Base-by-base conservation (phyloP, 305 asterid species). In the Striga hermonthica region DNA sequence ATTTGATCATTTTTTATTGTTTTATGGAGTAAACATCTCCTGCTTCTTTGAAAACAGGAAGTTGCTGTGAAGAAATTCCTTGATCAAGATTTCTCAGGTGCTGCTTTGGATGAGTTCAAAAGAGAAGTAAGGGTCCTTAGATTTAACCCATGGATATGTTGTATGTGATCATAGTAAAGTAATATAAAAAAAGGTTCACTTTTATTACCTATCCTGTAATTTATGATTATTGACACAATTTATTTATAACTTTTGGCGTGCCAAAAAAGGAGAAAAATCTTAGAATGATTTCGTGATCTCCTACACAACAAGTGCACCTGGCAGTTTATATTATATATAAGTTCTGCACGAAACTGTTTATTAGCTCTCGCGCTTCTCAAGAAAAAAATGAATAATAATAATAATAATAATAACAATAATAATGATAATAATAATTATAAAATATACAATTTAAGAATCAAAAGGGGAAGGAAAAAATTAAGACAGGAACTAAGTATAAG, bases 51-150 rank as follows among this genome's bases (percentile, higher is more conserved):
- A 58, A 62, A 22, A 67, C 79, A 94, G 99, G 98, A 94, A 76
- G 99, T 94, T 72, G 99, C 99, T 40, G 99, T 94, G 75, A 94
- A 94, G 84, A 94, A 94, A 82, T 91, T 94, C 81, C 99, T 94
- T 70, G 98, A 94, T 70, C 99, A 94, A 84, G 99, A 94, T 83
- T 94, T 94, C 80, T 94, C 96, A 2, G 99, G 99, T 75, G 99
- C 99, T 56, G 99, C 99, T 66, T 77, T 94, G 83, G 99, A 88
- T 53, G 99, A 94, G 86, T 94, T 94, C 79, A 91, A 85, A 84
- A 84, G 99, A 83, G 99, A 94, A 78, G 99, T 94, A 83, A 73
- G 90, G 40, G 50, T 62, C 64, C 52, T 58, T 76, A 71, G 64
- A 48, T 5, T 47, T 55, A 55, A 6, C 38, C 5, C 5, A 6